Conservation (phyloP, 2,329 filamentous ascomycete genomes). For the Calycina marina region DNA sequence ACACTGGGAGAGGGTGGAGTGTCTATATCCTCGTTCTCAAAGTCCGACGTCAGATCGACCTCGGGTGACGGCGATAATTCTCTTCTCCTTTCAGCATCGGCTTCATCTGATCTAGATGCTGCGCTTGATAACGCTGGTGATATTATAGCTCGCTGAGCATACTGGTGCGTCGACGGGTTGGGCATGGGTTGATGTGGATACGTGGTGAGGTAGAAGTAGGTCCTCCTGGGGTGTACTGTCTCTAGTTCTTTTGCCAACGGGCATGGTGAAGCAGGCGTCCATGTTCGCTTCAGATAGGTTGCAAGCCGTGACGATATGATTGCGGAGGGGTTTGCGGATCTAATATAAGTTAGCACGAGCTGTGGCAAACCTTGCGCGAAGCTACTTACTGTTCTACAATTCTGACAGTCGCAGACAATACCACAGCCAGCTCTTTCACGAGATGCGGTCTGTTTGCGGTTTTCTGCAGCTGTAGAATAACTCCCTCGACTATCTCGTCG, state of each 20-base stretch:
- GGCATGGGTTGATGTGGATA: constrained; percentile 71
- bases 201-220: constrained; percentile 94
- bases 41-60: constrained; percentile 78
- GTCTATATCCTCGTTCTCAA: constrained; percentile 58
- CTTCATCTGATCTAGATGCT: constrained; percentile 57
- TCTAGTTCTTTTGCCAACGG: constrained; percentile 88
- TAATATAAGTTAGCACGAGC: constrained; percentile 29
- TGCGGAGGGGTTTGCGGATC: constrained; percentile 88
- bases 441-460: constrained; percentile 87
- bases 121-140: constrained; percentile 71
- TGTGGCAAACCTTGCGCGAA: constrained; percentile 5
- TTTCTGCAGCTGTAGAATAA: constrained; percentile 75
- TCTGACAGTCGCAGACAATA: constrained; percentile 61
- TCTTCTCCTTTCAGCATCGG: constrained; percentile 47
- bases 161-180: constrained; percentile 36
- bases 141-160: constrained; percentile 47
- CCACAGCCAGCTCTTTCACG: constrained; percentile 79
- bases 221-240: constrained; percentile 80
- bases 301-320: constrained; percentile 89
- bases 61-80: constrained; percentile 84
- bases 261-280: constrained; percentile 66
- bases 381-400: constrained; percentile 79
- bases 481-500: constrained; percentile 87
- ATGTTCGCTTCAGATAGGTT: constrained; percentile 75
- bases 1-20: constrained; percentile 47